Evolutionary conservation across 345 rosid species (phyloP).

Genomic region (Sisymbrium altissimum): DNA sequence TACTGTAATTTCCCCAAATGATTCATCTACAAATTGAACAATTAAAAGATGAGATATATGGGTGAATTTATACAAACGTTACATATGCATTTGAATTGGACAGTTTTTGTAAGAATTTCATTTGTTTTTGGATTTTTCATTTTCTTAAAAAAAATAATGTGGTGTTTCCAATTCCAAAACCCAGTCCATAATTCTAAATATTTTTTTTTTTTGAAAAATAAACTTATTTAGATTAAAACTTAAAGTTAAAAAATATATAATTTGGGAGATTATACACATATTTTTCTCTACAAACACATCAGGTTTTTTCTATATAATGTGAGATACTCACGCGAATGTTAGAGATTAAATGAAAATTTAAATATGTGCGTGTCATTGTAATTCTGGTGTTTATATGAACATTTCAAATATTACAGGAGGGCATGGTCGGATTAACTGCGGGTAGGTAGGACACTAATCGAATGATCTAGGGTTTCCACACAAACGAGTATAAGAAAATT

Average conservation of each 20-base stretch:
- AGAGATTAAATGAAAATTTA: no score
- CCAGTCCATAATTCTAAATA: not conserved
- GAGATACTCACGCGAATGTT: not conserved
- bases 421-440: not conserved
- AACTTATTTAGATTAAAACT: not conserved
- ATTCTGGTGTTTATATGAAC: not conserved
- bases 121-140: not conserved
- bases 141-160: not conserved
- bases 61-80: not conserved
- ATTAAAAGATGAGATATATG: not conserved
- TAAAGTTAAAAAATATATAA: not conserved
- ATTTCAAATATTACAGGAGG: not conserved
- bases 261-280: not conserved
- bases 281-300: no score
- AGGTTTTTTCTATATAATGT: no score
- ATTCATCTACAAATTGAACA: not conserved
- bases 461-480: no score
- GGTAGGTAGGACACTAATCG: not conserved
- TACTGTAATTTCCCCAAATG: conserved; percentile 27
- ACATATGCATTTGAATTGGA: not conserved
- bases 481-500: not conserved
- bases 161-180: not conserved
- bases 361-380: not conserved
- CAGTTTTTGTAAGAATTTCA: not conserved
- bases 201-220: no score